phyloP scores from a whole-genome alignment of 768 basidiomycete species.

The Mycena kentingensis region DNA sequence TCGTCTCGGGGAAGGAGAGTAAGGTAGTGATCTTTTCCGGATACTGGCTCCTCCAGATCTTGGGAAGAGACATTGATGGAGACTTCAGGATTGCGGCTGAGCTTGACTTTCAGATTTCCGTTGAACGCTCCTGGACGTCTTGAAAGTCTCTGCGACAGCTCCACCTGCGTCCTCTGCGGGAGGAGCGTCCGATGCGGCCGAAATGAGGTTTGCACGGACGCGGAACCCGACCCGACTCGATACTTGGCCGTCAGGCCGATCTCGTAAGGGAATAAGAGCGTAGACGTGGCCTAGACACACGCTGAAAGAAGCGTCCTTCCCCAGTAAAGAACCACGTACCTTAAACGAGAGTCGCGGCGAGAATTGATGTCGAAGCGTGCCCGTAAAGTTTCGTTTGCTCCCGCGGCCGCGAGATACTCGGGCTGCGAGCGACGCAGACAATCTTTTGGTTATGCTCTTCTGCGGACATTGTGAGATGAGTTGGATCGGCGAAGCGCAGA shows the following conservation, averaged over 20 bases:
- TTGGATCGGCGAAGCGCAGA: conserved; percentile 8
- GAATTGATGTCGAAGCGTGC: conserved; percentile 76
- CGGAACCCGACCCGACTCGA: conserved; percentile 47
- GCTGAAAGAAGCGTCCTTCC: conserved; percentile 18
- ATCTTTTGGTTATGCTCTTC: conserved; percentile 52
- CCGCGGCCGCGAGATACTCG: conserved; percentile 39
- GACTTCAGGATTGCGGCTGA: conserved; percentile 38
- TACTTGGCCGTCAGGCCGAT: conserved; percentile 50
- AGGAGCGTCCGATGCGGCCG: conserved; percentile 34
- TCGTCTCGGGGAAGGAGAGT: conserved; percentile 16
- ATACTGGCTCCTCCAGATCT: conserved; percentile 38
- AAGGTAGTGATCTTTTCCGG: conserved; percentile 24
- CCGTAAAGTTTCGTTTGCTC: conserved; percentile 60
- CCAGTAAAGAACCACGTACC: conserved; percentile 33
- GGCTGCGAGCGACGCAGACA: conserved; percentile 42
- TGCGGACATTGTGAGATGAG: conserved; percentile 31
- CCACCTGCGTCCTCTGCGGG: conserved; percentile 39
- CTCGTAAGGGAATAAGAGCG: conserved; percentile 43
- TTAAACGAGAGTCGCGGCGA: conserved; percentile 62
- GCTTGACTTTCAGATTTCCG: conserved; percentile 45
- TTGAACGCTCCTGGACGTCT: conserved; percentile 43
- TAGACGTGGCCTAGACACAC: conserved; percentile 39
- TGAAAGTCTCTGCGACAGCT: conserved; percentile 54
- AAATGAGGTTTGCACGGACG: conserved; percentile 41
- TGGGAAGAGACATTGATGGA: conserved; percentile 47